phyloP scores from a whole-genome alignment of 345 rosid species.

The Gossypioides kirkii region DNA sequence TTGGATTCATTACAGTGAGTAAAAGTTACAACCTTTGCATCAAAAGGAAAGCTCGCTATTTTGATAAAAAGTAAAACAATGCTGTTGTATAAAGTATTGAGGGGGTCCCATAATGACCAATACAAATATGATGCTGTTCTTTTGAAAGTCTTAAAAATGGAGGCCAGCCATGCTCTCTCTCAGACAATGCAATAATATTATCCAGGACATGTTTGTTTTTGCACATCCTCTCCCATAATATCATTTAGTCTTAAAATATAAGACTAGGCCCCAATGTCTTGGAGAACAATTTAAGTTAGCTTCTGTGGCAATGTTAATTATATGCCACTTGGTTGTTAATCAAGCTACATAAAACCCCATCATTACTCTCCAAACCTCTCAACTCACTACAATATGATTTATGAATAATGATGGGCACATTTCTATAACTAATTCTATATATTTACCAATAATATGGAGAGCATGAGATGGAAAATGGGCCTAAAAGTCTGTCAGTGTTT shows the following conservation, averaged over 20 bases:
- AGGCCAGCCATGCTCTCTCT: not conserved
- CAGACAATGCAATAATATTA: not conserved
- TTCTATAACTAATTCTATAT: no score
- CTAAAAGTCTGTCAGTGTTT: not conserved
- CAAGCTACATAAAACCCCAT: not conserved
- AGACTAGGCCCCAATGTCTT: not conserved
- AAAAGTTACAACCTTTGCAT: not conserved
- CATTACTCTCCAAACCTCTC: not conserved
- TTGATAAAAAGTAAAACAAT: not conserved
- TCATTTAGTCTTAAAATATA: not conserved
- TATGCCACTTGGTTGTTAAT: not conserved
- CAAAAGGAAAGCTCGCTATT: not conserved
- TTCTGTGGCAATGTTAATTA: not conserved
- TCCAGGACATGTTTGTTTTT: not conserved
- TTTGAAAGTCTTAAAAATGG: not conserved
- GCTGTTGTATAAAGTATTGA: not conserved
- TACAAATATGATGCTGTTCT: not conserved
- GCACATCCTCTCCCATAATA: not conserved
- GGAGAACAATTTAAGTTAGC: conserved; percentile 2
- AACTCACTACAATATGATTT: not conserved
- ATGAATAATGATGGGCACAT: not conserved
- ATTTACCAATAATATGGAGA: not conserved
- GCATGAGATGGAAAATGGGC: not conserved
- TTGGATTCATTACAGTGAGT: not conserved
- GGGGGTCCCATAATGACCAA: not conserved